Conservation (phyloP, 2,329 filamentous ascomycete species). For the Talaromyces sp. region DNA sequence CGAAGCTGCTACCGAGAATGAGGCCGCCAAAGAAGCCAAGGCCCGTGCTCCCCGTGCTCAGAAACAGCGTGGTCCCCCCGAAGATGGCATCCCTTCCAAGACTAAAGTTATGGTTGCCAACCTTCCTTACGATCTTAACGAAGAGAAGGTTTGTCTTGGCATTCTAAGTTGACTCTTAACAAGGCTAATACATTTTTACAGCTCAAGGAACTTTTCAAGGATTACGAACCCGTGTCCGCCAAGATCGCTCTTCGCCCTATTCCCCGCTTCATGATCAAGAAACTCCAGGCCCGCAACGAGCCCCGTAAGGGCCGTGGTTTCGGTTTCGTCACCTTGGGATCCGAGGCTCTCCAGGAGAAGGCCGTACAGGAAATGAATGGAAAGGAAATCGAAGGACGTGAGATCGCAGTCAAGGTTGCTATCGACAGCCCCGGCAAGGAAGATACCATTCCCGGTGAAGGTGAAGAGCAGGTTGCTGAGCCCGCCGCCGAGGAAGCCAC, state of each 20-base stretch:
- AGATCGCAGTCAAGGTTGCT: conserved; percentile 99
- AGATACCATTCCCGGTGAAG: conserved; percentile 51
- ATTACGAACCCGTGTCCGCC: conserved; percentile 86
- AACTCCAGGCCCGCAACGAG: conserved; percentile 96
- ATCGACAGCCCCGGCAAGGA: conserved; percentile 99
- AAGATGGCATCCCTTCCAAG: conserved; percentile 97
- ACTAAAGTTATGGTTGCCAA: conserved; percentile 99
- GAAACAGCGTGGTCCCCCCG: conserved; percentile 89
- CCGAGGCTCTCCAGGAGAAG: conserved; percentile 96
- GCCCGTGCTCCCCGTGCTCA: conserved; percentile 51
- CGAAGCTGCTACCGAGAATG: conserved; percentile 54
- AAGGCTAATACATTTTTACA: conserved; percentile 42
- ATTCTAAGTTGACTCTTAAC: conserved; percentile 11
- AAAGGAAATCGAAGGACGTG: conserved; percentile 97
- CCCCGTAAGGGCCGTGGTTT: conserved; percentile 98
- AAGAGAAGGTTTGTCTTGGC: conserved; percentile 75
- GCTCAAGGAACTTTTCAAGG: conserved; percentile 96
- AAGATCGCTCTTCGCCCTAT: conserved; percentile 99
- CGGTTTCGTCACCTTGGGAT: conserved; percentile 93
- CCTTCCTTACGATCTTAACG: conserved; percentile 94
- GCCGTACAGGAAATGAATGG: conserved; percentile 98
- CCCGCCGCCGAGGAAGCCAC: conserved; percentile 45
- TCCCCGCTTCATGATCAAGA: conserved; percentile 99
- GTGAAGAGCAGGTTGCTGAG: conserved; percentile 19
- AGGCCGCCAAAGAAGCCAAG: conserved; percentile 39